phyloP scores from a whole-genome alignment of 768 basidiomycete species.

The Auriscalpium microsporum region DNA sequence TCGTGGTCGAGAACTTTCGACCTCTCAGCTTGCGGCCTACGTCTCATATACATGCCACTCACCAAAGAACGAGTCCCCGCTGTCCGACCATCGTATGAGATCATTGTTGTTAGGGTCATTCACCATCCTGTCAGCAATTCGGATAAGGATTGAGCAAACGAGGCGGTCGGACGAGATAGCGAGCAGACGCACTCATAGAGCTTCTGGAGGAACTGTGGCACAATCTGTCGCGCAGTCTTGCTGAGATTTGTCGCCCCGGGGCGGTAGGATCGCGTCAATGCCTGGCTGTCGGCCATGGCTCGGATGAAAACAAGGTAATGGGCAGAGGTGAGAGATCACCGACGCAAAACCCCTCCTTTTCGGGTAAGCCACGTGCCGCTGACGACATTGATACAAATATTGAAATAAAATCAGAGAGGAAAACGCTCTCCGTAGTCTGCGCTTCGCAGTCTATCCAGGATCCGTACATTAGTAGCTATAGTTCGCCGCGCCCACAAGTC shows the following conservation, averaged over 20 bases:
- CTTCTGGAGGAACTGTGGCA: conserved; percentile 88
- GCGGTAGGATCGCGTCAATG: conserved; percentile 40
- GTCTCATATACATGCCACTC: conserved; percentile 10
- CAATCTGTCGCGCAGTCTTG: conserved; percentile 40
- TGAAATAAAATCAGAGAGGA: too few relatives aligned
- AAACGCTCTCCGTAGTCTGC: too few relatives aligned
- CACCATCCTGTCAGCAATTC: conserved; percentile 60
- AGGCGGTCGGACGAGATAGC: too few relatives aligned
- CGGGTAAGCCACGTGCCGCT: too few relatives aligned
- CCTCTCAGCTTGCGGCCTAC: background rate
- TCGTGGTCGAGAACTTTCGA: conserved; percentile 80
- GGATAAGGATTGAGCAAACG: conserved; percentile 1
- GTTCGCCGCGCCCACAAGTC: too few relatives aligned
- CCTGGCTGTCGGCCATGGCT: conserved; percentile 45
- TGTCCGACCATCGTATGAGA: conserved; percentile 86
- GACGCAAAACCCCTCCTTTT: too few relatives aligned
- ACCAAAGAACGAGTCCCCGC: conserved; percentile 93
- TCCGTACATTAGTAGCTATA: too few relatives aligned
- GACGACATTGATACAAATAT: too few relatives aligned
- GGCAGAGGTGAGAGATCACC: background rate
- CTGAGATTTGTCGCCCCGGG: conserved; percentile 32
- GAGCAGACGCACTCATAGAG: conserved; percentile 66
- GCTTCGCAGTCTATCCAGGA: too few relatives aligned
- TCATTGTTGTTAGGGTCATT: conserved; percentile 75
- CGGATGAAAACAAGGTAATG: background rate